A percentile compares a stretch with the other conserved stretches of the same genome.
These are phyloP conservation scores for Sclerotinia trifoliorum DNA, from an alignment of 2,329 filamentous ascomycete species.

Conservation along the genomic window DNA sequence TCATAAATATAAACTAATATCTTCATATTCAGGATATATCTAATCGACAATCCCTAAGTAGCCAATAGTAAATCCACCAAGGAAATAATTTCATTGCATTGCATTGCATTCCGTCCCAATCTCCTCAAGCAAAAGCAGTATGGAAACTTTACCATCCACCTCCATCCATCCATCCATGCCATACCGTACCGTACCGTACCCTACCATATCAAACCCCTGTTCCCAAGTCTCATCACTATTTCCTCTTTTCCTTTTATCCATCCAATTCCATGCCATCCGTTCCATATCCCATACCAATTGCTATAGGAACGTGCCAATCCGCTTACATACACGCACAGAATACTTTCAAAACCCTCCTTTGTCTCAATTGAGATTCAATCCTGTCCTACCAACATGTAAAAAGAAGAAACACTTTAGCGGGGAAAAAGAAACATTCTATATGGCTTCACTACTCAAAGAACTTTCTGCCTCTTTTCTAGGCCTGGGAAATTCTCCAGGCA, in stretches of 20 bases:
- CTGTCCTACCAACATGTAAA: not conserved
- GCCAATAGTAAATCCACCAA: not conserved
- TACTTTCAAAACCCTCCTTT: not conserved
- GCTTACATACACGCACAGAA: not conserved
- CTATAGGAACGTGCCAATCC: not conserved
- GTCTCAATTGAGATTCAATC: not conserved
- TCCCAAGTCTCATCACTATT: slow-evolving; percentile 9
- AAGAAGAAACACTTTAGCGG: not conserved
- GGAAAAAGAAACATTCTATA: not conserved
- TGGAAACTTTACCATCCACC: not conserved
- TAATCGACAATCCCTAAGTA: not conserved
- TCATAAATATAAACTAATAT: not conserved
- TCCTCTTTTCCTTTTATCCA: not conserved
- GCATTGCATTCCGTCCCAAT: slow-evolving; percentile 6
- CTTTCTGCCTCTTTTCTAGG: slow-evolving; percentile 2
- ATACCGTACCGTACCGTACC: not conserved
- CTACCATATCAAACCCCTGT: not conserved
- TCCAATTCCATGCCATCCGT: not conserved
- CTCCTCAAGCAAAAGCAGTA: not conserved
- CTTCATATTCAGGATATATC: slow-evolving; percentile 11
- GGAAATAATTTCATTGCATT: not conserved
- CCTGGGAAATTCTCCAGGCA: slow-evolving; percentile 39
- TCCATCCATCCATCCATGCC: not conserved
- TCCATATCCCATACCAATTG: not conserved
- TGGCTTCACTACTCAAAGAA: slow-evolving; percentile 1